phyloP scores from a whole-genome alignment of 2,329 filamentous ascomycete species.

The Camillea tinctor region DNA sequence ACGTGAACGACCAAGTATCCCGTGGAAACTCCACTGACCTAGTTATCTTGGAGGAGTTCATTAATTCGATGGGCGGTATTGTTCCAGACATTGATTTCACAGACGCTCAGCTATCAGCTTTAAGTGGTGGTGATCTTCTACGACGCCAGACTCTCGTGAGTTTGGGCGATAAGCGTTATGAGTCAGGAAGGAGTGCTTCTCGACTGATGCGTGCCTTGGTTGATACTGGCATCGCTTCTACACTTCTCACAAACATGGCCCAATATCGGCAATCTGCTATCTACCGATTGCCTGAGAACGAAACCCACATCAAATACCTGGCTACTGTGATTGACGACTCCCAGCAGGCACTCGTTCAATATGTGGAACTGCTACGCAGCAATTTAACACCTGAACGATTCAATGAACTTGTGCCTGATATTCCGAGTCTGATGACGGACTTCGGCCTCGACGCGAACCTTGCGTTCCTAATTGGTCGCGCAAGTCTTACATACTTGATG shows the following conservation, averaged over 20 bases:
- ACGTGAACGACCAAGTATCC: conserved; percentile 81
- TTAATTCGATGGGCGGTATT: conserved; percentile 91
- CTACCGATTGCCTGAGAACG: conserved; percentile 67
- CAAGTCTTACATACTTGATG: conserved; percentile 69
- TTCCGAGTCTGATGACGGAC: conserved; percentile 70
- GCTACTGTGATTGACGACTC: conserved; percentile 89
- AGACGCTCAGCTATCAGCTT: conserved; percentile 80
- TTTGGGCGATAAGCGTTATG: conserved; percentile 78
- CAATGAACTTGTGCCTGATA: conserved; percentile 71
- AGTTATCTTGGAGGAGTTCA: conserved; percentile 86
- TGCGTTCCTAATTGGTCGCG: conserved; percentile 80
- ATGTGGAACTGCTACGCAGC: conserved; percentile 81
- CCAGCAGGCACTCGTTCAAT: conserved; percentile 80
- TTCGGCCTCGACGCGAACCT: conserved; percentile 78
- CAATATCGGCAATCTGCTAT: conserved; percentile 88
- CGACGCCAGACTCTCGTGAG: conserved; percentile 78
- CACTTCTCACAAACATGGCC: conserved; percentile 84
- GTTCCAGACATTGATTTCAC: conserved; percentile 84
- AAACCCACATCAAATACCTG: conserved; percentile 83
- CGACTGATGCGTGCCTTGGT: conserved; percentile 78
- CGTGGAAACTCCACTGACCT: conserved; percentile 85
- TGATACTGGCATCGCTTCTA: conserved; percentile 74
- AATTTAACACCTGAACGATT: conserved; percentile 77
- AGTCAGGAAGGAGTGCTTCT: conserved; percentile 70
- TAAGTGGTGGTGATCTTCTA: conserved; percentile 81